These are phyloP conservation scores for Alternaria sp. DNA, from an alignment of 2,329 filamentous ascomycete genomes.

Conservation along the genomic window DNA sequence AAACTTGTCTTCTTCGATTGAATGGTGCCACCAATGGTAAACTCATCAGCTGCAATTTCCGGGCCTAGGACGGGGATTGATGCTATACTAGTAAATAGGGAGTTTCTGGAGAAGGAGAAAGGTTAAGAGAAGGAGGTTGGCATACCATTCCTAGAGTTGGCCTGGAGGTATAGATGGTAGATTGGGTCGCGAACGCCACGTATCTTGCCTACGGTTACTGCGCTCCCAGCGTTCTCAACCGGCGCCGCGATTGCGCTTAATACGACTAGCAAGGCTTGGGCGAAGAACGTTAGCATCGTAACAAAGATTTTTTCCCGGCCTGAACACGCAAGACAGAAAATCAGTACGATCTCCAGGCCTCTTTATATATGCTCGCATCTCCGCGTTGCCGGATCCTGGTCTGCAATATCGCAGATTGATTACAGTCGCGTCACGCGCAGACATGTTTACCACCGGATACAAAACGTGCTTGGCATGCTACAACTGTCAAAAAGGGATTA, in stretches of 20 bases:
- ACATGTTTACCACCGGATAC: slow-evolving; percentile 14
- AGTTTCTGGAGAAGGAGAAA: not conserved
- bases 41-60: slow-evolving; percentile 60
- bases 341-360: not conserved
- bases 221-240: slow-evolving; percentile 11
- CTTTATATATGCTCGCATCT: not conserved
- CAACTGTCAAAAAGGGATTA: not conserved
- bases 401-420: slow-evolving; percentile 20
- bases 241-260: slow-evolving; percentile 22
- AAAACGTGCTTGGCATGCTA: not conserved
- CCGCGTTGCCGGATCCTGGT: not conserved
- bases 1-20: slow-evolving; percentile 59
- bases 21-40: slow-evolving; percentile 61
- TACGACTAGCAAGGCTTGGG: slow-evolving; percentile 17
- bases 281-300: slow-evolving; percentile 19
- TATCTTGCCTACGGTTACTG: slow-evolving; percentile 59
- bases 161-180: slow-evolving; percentile 64
- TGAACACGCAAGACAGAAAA: not conserved
- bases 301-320: not conserved
- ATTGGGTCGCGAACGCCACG: slow-evolving; percentile 61
- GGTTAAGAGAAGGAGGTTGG: not conserved
- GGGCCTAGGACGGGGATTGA: slow-evolving; percentile 62
- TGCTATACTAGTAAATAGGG: slow-evolving; percentile 25
- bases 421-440: slow-evolving; percentile 16
- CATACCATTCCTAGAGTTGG: slow-evolving; percentile 54